phyloP scores from a whole-genome alignment of 1,139 yeast species.

The Saccharomyces hybrid region DNA sequence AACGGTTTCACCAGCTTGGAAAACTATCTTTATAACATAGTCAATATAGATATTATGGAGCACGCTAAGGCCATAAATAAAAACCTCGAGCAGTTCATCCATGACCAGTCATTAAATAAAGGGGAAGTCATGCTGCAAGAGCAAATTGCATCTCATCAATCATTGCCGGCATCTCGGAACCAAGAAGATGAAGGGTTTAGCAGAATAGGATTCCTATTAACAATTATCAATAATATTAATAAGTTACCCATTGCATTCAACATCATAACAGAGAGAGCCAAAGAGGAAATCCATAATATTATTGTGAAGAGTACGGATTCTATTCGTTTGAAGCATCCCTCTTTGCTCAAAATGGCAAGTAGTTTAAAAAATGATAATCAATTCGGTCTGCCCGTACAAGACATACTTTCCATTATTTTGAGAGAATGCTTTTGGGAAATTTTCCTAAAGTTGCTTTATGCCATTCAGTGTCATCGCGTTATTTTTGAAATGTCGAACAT shows the following conservation, averaged over 20 bases:
- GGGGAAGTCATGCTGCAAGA: conserved; percentile 20
- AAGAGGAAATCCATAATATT: conserved; percentile 45
- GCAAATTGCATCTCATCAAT: conserved; percentile 1
- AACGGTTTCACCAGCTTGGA: conserved; percentile 45
- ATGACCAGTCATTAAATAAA: conserved; percentile 11
- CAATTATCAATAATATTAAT: conserved; percentile 55
- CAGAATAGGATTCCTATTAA: conserved; percentile 38
- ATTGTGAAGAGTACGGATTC: conserved; percentile 60
- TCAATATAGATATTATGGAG: conserved; percentile 50
- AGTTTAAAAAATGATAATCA: conserved; percentile 19
- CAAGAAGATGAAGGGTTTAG: conserved; percentile 1
- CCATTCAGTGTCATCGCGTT: conserved; percentile 65
- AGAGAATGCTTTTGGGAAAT: conserved; percentile 66
- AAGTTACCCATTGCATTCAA: conserved; percentile 57
- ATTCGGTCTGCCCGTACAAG: conserved; percentile 34
- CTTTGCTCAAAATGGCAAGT: conserved; percentile 29
- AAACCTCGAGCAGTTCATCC: conserved; percentile 41
- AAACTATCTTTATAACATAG: conserved; percentile 48
- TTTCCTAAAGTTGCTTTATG: conserved; percentile 54
- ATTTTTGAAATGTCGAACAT: conserved; percentile 47
- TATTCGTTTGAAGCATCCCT: conserved; percentile 48
- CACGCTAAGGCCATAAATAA: conserved; percentile 36
- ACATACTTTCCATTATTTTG: conserved; percentile 50
- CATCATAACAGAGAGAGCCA: conserved; percentile 43
- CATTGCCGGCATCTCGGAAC: background rate